Conservation (phyloP, 371 early-diverging fungal genomes). For the Sporodiniella umbellata region DNA sequence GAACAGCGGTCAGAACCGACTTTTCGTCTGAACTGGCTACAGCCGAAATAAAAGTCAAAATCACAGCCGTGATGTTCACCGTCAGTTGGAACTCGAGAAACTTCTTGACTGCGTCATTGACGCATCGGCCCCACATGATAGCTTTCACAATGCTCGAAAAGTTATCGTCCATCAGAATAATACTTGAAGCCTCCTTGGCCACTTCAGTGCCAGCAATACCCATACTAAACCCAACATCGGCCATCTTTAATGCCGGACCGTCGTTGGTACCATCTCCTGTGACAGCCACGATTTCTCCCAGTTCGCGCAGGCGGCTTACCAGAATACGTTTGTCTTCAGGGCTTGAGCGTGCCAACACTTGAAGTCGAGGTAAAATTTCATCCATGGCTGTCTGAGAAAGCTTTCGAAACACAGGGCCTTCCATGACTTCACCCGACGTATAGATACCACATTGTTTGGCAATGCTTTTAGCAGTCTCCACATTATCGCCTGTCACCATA, state of each 20-base stretch:
- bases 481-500: constrained; percentile 81
- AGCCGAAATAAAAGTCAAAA: constrained; percentile 57
- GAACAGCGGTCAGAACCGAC: constrained; percentile 59
- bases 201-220: constrained; percentile 77
- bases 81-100: constrained; percentile 75
- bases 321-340: constrained; percentile 69
- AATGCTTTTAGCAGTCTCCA: constrained; percentile 63
- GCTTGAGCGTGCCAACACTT: constrained; percentile 66
- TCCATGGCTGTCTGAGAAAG: constrained; percentile 54
- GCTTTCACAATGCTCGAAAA: constrained; percentile 71
- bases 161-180: constrained; percentile 74
- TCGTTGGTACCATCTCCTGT: constrained; percentile 77
- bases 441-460: constrained; percentile 69
- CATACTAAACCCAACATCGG: constrained; percentile 77
- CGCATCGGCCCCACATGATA: constrained; percentile 71
- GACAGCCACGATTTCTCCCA: constrained; percentile 69
- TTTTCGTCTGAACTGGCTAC: constrained; percentile 34
- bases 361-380: constrained; percentile 54
- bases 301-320: constrained; percentile 57
- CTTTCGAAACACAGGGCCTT: constrained; percentile 60
- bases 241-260: constrained; percentile 69
- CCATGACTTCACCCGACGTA: constrained; percentile 59
- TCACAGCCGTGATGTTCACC: constrained; percentile 65
- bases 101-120: constrained; percentile 70
- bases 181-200: constrained; percentile 70